These are phyloP conservation scores for Colletotrichum lupini DNA, from an alignment of 2,329 filamentous ascomycete genomes.

Conservation along the genomic window DNA sequence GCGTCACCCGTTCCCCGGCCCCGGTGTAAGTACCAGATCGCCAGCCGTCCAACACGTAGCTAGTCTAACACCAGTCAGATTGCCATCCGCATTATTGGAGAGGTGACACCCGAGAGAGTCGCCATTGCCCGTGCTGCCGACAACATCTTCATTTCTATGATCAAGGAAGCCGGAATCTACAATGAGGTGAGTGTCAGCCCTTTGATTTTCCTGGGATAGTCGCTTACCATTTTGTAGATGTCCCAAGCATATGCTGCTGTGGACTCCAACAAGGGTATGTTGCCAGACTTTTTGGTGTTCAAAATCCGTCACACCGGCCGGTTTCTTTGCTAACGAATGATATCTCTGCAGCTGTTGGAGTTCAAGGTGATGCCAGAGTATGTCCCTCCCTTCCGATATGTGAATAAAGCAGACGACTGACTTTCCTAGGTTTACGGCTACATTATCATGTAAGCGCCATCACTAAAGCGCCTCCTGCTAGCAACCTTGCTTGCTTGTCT, in stretches of 20 bases:
- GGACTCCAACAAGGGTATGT: conserved; percentile 51
- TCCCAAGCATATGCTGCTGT: conserved; percentile 60
- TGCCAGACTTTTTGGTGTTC: neutral
- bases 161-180: conserved; percentile 78
- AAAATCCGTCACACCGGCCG: neutral
- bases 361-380: conserved; percentile 43
- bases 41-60: no score
- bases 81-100: conserved; percentile 84
- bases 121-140: conserved; percentile 83
- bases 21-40: conserved; percentile 73
- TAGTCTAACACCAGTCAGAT: conserved; percentile 50
- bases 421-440: conserved; percentile 39
- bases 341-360: conserved; percentile 47
- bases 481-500: no score
- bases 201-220: neutral
- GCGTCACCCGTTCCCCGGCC: conserved; percentile 82
- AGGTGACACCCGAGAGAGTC: conserved; percentile 83
- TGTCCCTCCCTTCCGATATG: no score
- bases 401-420: no score
- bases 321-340: conserved; percentile 4
- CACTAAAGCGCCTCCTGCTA: no score
- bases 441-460: conserved; percentile 41
- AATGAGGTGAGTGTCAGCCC: conserved; percentile 56
- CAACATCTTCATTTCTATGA: conserved; percentile 81
- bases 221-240: conserved; percentile 44